Percentiles rank a stretch among this genome's conserved stretches.
Conservation (phyloP, 2,329 filamentous ascomycete species). For the Aspergillus quadrilineatus region DNA sequence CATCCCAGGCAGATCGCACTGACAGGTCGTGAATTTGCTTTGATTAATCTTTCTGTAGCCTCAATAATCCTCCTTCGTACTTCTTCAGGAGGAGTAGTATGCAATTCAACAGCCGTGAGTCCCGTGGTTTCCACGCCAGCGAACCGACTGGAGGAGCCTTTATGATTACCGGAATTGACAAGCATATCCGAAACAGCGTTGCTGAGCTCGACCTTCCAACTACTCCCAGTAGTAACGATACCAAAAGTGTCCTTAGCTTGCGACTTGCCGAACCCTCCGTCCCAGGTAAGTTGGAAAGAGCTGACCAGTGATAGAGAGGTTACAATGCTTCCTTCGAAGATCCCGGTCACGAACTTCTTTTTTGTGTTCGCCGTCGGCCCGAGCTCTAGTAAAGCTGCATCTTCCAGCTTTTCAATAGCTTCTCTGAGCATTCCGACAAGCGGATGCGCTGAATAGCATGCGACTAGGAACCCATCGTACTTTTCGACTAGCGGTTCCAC, state of each 20-base stretch:
- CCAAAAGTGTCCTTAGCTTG: slow-evolving; percentile 61
- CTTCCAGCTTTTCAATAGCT: slow-evolving; percentile 33
- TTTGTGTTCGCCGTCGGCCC: slow-evolving; percentile 20
- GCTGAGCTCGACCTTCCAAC: slow-evolving; percentile 74
- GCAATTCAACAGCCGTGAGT: slow-evolving; percentile 74
- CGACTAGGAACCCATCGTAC: slow-evolving; percentile 76
- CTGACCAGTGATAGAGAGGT: slow-evolving; percentile 59
- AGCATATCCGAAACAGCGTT: slow-evolving; percentile 66
- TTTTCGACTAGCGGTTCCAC: slow-evolving; percentile 44
- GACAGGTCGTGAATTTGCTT: slow-evolving; percentile 50
- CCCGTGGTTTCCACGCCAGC: slow-evolving; percentile 81
- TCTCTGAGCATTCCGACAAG: slow-evolving; percentile 64
- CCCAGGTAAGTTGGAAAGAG: slow-evolving; percentile 33
- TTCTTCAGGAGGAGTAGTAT: slow-evolving; percentile 63
- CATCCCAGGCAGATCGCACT: slow-evolving; percentile 79
- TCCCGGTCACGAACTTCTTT: slow-evolving; percentile 67
- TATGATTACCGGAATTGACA: slow-evolving; percentile 45
- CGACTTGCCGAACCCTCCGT: slow-evolving; percentile 34
- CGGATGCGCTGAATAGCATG: slow-evolving; percentile 84
- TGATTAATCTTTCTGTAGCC: slow-evolving; percentile 67
- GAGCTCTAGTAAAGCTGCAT: slow-evolving; percentile 24
- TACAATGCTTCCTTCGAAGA: slow-evolving; percentile 80
- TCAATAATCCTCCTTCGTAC: slow-evolving; percentile 66
- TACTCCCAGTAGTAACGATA: slow-evolving; percentile 82
- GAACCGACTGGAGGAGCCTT: slow-evolving; percentile 55